These are phyloP conservation scores for Candida patagonica DNA, from an alignment of 805 yeast genomes.

Conservation along the genomic window DNA sequence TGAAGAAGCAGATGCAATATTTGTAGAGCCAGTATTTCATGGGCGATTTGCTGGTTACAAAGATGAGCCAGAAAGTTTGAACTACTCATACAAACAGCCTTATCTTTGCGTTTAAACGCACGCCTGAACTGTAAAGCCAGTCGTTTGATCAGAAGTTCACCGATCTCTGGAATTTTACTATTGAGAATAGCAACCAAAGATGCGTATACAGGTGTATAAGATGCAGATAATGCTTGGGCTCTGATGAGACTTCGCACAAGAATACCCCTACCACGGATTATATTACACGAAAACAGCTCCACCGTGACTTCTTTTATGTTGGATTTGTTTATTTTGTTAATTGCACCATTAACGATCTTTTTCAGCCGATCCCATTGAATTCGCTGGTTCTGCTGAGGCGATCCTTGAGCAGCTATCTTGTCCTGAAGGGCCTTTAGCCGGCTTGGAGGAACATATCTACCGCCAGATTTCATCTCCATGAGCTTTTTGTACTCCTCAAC, in stretches of 20 bases:
- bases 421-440: slow-evolving; percentile 37
- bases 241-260: slow-evolving; percentile 50
- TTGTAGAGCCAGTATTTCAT: slow-evolving; percentile 46
- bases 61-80: slow-evolving; percentile 50
- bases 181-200: slow-evolving; percentile 52
- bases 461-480: slow-evolving; percentile 34
- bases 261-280: slow-evolving; percentile 53
- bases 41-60: slow-evolving; percentile 51
- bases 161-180: slow-evolving; percentile 60
- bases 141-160: slow-evolving; percentile 46
- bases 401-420: slow-evolving; percentile 24
- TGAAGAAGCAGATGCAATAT: slow-evolving; percentile 39
- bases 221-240: slow-evolving; percentile 36
- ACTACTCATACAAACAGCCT: slow-evolving; percentile 34
- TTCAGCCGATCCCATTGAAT: slow-evolving; percentile 49
- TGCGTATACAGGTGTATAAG: slow-evolving; percentile 43
- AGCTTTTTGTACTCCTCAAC: slow-evolving; percentile 32
- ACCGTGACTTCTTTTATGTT: slow-evolving; percentile 42
- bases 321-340: slow-evolving; percentile 37
- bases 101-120: slow-evolving; percentile 41
- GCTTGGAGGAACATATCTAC: slow-evolving; percentile 48
- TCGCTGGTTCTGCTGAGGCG: slow-evolving; percentile 38
- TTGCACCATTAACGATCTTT: slow-evolving; percentile 37
- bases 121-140: slow-evolving; percentile 50
- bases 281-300: slow-evolving; percentile 47